Percentiles rank a stretch among this genome's conserved stretches.
Conservation (phyloP, 805 yeast genomes). For the Torulaspora maleeae region DNA sequence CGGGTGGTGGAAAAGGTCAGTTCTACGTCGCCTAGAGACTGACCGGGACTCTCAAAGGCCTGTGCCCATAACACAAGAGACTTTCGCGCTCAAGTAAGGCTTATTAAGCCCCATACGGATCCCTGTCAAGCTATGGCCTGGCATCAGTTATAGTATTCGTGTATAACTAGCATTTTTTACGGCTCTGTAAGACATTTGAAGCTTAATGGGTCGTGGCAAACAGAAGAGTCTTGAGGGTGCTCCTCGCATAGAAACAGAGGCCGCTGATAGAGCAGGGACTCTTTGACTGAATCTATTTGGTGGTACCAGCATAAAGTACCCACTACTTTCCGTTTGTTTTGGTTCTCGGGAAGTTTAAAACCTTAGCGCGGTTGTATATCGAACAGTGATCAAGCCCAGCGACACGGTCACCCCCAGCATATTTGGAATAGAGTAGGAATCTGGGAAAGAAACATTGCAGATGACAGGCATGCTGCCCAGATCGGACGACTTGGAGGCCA, state of each 20-base stretch:
- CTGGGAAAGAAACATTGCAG: neutral
- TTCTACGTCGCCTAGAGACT: constrained; percentile 22
- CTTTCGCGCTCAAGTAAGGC: neutral
- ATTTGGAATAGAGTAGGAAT: neutral
- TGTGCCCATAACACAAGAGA: neutral
- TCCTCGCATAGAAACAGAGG: neutral
- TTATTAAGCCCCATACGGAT: neutral
- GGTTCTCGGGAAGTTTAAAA: neutral
- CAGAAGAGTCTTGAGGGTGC: constrained; percentile 1
- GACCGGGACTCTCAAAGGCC: neutral
- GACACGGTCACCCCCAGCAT: neutral
- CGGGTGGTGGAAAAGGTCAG: constrained; percentile 70
- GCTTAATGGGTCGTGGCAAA: neutral
- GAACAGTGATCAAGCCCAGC: neutral
- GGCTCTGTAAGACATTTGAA: neutral
- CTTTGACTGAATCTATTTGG: neutral
- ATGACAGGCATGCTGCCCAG: constrained; percentile 43
- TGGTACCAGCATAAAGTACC: neutral
- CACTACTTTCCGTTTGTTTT: neutral
- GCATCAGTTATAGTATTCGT: neutral
- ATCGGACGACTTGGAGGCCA: constrained; percentile 58
- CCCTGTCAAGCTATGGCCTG: neutral
- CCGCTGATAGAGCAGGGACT: neutral
- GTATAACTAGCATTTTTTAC: constrained; percentile 1
- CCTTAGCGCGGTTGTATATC: constrained; percentile 2